Conservation (phyloP, 495 filamentous ascomycete species). For the Cenococcum geophilum region DNA sequence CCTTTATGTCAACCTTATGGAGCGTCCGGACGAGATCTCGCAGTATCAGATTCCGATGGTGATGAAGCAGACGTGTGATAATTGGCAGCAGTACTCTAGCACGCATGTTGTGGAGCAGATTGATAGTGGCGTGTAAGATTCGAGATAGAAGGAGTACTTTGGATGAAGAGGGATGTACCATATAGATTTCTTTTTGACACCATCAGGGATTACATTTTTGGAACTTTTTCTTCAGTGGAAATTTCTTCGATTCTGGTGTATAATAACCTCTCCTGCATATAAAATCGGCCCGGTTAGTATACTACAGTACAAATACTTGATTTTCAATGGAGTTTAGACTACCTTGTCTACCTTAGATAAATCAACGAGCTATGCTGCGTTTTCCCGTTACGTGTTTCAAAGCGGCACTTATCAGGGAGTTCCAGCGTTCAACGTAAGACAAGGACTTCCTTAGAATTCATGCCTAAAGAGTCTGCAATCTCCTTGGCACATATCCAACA, state of each 20-base stretch:
- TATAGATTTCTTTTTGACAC: not conserved
- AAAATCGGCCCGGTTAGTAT: no score
- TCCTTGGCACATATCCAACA: no score
- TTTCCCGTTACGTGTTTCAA: no score
- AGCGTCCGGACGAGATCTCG: constrained; percentile 20
- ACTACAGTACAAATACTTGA: no score
- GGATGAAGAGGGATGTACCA: not conserved
- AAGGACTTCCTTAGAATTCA: no score
- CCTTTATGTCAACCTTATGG: constrained; percentile 23
- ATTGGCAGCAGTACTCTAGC: constrained; percentile 29
- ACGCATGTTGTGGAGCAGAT: constrained; percentile 31
- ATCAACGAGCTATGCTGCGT: no score
- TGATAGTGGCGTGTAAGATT: constrained; percentile 29
- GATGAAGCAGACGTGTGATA: constrained; percentile 30
- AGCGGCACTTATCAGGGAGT: no score
- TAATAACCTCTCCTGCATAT: no score
- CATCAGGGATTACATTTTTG: not conserved
- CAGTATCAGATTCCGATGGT: constrained; percentile 23
- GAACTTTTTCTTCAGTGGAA: not conserved
- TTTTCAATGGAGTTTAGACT: no score
- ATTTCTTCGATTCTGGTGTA: not conserved
- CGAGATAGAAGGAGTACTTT: not conserved
- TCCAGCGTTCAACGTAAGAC: no score
- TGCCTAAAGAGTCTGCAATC: no score
- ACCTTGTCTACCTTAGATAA: no score